Percentiles rank a stretch among this genome's conserved stretches.
Conservation (phyloP, 495 filamentous ascomycete genomes). For the Haplographium delicatum region DNA sequence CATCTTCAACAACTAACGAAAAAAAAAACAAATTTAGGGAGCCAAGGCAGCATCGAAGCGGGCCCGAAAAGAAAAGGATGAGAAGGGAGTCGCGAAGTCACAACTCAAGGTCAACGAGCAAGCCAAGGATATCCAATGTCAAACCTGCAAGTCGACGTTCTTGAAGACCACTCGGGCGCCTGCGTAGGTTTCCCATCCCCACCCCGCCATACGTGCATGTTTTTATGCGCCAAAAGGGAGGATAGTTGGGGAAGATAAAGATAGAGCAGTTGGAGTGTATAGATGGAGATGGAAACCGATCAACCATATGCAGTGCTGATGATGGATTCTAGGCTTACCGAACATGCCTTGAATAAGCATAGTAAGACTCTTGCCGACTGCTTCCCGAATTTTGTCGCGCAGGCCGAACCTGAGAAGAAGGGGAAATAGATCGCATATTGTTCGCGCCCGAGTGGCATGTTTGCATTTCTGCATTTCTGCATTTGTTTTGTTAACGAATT, state of each 20-base stretch:
- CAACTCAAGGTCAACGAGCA: slow-evolving; percentile 49
- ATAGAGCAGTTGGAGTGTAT: too few species aligned
- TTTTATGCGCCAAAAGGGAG: too few species aligned
- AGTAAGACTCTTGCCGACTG: slow-evolving; percentile 45
- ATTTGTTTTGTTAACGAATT: not conserved
- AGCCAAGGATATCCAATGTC: slow-evolving; percentile 53
- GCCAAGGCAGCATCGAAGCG: slow-evolving; percentile 55
- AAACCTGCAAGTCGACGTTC: slow-evolving; percentile 52
- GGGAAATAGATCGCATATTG: not conserved
- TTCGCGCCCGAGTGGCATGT: not conserved
- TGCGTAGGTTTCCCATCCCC: slow-evolving; percentile 34
- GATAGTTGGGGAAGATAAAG: too few species aligned
- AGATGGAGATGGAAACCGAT: too few species aligned
- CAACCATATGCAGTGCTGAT: too few species aligned
- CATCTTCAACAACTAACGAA: too few species aligned
- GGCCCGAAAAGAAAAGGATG: slow-evolving; percentile 47
- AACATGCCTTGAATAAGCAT: slow-evolving; percentile 53
- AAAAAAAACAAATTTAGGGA: slow-evolving; percentile 32
- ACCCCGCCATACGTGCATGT: too few species aligned
- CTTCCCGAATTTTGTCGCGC: slow-evolving; percentile 41
- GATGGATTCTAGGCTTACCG: slow-evolving; percentile 31
- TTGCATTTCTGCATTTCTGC: not conserved
- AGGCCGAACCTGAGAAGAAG: slow-evolving; percentile 7
- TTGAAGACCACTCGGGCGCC: slow-evolving; percentile 49
- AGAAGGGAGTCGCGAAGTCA: slow-evolving; percentile 38